A percentile compares a stretch with the other conserved stretches of the same genome.
phyloP scores from a whole-genome alignment of 177 flowering plant genomes.

The Vitis hybrid region DNA sequence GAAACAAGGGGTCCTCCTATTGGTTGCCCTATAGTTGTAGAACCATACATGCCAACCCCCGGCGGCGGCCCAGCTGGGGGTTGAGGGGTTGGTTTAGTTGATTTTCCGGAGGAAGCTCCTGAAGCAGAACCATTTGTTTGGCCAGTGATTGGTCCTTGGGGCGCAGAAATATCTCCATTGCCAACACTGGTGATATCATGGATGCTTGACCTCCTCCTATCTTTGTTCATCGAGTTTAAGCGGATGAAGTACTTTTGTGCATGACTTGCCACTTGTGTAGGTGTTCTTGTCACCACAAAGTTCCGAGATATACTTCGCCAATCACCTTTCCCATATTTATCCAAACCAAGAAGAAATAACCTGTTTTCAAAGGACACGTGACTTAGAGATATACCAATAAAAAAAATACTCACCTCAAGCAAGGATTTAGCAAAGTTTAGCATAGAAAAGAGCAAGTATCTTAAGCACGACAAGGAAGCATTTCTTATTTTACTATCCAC shows the following conservation, averaged over 20 bases:
- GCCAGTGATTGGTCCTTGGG: slow-evolving; percentile 82
- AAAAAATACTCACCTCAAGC: background rate
- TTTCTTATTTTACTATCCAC: too few species aligned
- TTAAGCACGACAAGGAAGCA: background rate
- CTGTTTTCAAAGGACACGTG: slow-evolving; percentile 26
- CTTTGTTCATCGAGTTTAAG: slow-evolving; percentile 85
- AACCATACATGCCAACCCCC: slow-evolving; percentile 56
- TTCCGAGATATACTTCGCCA: slow-evolving; percentile 93
- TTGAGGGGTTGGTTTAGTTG: slow-evolving; percentile 51
- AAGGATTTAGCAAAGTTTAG: background rate
- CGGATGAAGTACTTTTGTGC: slow-evolving; percentile 92
- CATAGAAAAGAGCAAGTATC: background rate
- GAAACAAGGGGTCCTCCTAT: slow-evolving; percentile 76
- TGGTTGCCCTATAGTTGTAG: slow-evolving; percentile 80
- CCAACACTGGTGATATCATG: slow-evolving; percentile 83
- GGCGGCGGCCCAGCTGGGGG: slow-evolving; percentile 30
- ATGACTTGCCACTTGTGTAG: slow-evolving; percentile 94
- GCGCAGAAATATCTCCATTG: slow-evolving; percentile 48
- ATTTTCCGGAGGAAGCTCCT: slow-evolving; percentile 41
- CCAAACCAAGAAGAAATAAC: slow-evolving; percentile 85
- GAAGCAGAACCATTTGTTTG: slow-evolving; percentile 46
- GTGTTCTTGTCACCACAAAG: slow-evolving; percentile 84
- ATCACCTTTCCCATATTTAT: slow-evolving; percentile 90
- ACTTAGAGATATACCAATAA: background rate
- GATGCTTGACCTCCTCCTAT: slow-evolving; percentile 84